Conservation (phyloP, 306 rosid genomes). For the Sechiopsis laciniata region DNA sequence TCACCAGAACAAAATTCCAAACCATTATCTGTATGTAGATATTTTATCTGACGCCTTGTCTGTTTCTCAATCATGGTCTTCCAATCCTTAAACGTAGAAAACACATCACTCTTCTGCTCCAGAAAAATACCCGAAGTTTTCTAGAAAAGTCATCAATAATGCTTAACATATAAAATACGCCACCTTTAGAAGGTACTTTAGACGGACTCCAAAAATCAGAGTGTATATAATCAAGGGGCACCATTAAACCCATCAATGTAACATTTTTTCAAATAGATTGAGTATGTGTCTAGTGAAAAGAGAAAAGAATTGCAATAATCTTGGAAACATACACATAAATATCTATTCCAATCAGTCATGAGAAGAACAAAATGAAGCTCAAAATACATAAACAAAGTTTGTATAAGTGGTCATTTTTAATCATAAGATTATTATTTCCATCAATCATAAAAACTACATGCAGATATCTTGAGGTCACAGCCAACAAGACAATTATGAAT, state of each 20-base stretch:
- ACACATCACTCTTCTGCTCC: too few relatives aligned
- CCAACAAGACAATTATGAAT: conserved; percentile 74
- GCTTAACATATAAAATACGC: too few relatives aligned
- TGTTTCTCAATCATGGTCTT: too few relatives aligned
- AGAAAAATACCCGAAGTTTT: too few relatives aligned
- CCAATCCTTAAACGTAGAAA: too few relatives aligned
- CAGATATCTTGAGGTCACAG: conserved; percentile 66
- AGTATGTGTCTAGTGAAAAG: neutral
- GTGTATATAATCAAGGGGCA: too few relatives aligned
- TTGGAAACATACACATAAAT: conserved; percentile 8
- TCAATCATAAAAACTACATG: conserved; percentile 19
- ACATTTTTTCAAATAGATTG: neutral
- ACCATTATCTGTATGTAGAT: too few relatives aligned
- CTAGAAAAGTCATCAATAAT: too few relatives aligned
- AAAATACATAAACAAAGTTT: neutral
- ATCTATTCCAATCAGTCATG: neutral
- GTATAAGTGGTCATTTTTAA: neutral
- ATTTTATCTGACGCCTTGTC: too few relatives aligned
- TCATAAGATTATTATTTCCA: neutral
- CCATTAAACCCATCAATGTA: conserved; percentile 18
- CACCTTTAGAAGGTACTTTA: too few relatives aligned
- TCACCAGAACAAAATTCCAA: too few relatives aligned
- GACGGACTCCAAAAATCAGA: too few relatives aligned
- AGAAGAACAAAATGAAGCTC: neutral
- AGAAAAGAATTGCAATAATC: neutral